Evolutionary conservation across 768 basidiomycete genomes (phyloP).

Genomic region (Boletus coccyginus): DNA sequence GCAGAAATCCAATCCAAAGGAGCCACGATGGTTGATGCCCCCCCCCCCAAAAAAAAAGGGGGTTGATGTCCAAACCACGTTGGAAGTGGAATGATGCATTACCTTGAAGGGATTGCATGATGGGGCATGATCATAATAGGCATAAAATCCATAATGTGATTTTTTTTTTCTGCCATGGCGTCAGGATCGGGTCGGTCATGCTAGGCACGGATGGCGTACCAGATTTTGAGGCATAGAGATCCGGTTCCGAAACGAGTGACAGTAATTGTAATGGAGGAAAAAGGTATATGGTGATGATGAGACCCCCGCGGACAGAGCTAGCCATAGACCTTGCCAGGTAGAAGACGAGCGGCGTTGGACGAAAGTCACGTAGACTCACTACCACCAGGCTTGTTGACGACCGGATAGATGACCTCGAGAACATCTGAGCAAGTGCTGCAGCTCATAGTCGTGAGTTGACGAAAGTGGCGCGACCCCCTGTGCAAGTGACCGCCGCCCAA

Average conservation of each 20-base stretch:
- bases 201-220: not conserved
- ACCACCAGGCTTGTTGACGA: not conserved
- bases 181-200: not conserved
- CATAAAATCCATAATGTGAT: too few relatives aligned
- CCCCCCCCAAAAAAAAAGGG: too few relatives aligned
- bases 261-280: not conserved
- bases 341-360: not conserved
- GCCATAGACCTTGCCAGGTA: not conserved
- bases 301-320: not conserved
- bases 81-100: too few relatives aligned
- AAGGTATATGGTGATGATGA: constrained; percentile 10
- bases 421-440: not conserved
- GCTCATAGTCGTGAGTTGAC: not conserved
- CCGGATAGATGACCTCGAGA: not conserved
- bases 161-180: too few relatives aligned
- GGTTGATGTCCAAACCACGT: too few relatives aligned
- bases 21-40: too few relatives aligned
- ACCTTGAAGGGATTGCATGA: too few relatives aligned
- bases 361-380: not conserved
- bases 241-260: too few relatives aligned
- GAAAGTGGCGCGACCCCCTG: not conserved
- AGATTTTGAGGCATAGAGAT: not conserved
- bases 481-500: not conserved
- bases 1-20: too few relatives aligned
- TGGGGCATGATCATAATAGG: too few relatives aligned